Evolutionary conservation across 768 basidiomycete genomes (phyloP).

Genomic region (Collybia mongolica): DNA sequence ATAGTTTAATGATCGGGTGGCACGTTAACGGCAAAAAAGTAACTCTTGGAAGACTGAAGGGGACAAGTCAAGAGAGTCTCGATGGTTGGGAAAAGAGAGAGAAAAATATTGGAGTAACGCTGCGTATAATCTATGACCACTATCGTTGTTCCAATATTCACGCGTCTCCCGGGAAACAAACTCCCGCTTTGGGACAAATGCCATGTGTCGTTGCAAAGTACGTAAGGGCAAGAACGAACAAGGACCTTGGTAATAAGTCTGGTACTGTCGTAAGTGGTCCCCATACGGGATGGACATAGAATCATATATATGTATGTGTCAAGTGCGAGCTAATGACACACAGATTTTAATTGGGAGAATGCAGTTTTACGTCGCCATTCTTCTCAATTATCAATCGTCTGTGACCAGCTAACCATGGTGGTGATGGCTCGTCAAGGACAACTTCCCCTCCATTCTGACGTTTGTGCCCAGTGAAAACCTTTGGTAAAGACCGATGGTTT

Average conservation of each 20-base stretch:
- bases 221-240: not conserved
- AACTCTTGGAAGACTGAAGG: not conserved
- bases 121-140: not conserved
- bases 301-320: too few species aligned
- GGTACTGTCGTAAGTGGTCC: too few species aligned
- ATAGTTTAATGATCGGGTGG: not conserved
- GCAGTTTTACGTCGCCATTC: slow-evolving; percentile 1
- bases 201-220: not conserved
- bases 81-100: not conserved
- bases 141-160: not conserved
- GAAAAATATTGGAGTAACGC: not conserved
- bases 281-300: too few species aligned
- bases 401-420: slow-evolving; percentile 11
- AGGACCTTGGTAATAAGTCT: too few species aligned
- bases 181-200: slow-evolving; percentile 4
- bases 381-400: slow-evolving; percentile 5
- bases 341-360: too few species aligned
- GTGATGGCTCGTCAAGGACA: slow-evolving; percentile 5
- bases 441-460: slow-evolving; percentile 5
- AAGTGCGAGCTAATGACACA: too few species aligned
- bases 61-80: not conserved
- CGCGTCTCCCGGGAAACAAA: slow-evolving; percentile 17
- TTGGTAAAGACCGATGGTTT: not conserved
- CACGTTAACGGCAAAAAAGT: not conserved
- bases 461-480: slow-evolving; percentile 5